These are phyloP conservation scores for Rutstroemia sp. DNA, from an alignment of 2,329 filamentous ascomycete species.

Conservation along the genomic window DNA sequence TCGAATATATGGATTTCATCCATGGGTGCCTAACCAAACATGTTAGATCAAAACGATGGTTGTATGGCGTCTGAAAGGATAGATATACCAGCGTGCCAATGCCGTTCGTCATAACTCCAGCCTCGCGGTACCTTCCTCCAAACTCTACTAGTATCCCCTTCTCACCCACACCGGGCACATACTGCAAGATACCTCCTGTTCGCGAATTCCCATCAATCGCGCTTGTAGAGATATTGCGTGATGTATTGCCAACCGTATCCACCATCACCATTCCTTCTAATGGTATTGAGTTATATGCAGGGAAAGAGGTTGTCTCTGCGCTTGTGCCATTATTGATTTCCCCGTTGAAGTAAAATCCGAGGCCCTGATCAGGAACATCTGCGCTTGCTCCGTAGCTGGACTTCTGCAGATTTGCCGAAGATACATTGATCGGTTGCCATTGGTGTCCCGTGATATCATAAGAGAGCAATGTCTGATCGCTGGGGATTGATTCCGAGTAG, in stretches of 20 bases:
- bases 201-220: constrained; percentile 29
- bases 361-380: constrained; percentile 10
- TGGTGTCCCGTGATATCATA: constrained; percentile 1
- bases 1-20: constrained; percentile 35
- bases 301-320: background rate
- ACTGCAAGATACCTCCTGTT: constrained; percentile 32
- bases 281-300: background rate
- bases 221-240: constrained; percentile 33
- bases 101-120: background rate
- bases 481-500: constrained; percentile 3
- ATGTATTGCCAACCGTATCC: constrained; percentile 29
- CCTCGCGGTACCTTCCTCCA: constrained; percentile 26
- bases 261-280: constrained; percentile 35
- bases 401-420: background rate
- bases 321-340: constrained; percentile 9
- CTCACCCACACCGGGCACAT: constrained; percentile 30
- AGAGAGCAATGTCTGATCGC: background rate
- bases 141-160: constrained; percentile 34
- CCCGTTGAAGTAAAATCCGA: constrained; percentile 20
- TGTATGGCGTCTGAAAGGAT: background rate
- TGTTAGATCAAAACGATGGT: background rate
- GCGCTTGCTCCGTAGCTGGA: constrained; percentile 9
- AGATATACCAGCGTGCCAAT: background rate
- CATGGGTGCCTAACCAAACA: constrained; percentile 18
- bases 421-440: background rate